Evolutionary conservation across 2,329 filamentous ascomycete genomes (phyloP), one percentile per base, ranked within the genome.

Genomic region (Pseudocercospora musae): DNA sequence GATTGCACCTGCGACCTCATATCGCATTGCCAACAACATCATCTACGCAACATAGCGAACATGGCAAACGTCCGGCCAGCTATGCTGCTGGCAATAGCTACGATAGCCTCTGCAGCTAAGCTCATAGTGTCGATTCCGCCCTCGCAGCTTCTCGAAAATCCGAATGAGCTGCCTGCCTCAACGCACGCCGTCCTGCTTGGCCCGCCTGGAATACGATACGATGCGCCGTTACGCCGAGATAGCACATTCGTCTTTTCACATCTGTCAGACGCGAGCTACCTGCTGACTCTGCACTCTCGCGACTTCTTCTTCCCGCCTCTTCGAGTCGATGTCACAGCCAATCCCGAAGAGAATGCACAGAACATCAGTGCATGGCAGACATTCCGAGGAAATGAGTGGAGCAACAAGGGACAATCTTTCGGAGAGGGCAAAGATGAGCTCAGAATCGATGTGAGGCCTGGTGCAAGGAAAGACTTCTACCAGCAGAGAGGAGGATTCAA

Each of bases 361-460:
- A 75, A 82, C 52, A 81, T 92, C 2, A 78, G 82, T 46, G 87
- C 87, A 27, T 95, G 90, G 89, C 90, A 94, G 80, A 96, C 92
- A 25, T 96, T 88, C 75, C 83, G 92, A 53, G 92, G 92, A 0
- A 94, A 96, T 71, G 90, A 95, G 69, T 97, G 94, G 92, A 87
- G 82, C 18, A 96, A 96, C 74, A 89, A 87, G 72, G 94, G 93
- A 15, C 89, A 90, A 78, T 81, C 75, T 50, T 79, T 82, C 56
- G 79, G 76, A 21, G 76, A 78, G 31, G 77, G 73, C 1, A 73
- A 72, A 58, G 78, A 75, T 7, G 74, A 77, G 56, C 75, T 82
- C 50, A 79, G 80, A 25, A 81, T 94, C 20, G 85, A 90, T 64
- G 82, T 89, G 3, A 84, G 84, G 72, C 81, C 85, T 1, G 60